Evolutionary conservation across 768 basidiomycete genomes (phyloP), one percentile per base, ranked within the genome.

Genomic region (Boletus rex-veris): DNA sequence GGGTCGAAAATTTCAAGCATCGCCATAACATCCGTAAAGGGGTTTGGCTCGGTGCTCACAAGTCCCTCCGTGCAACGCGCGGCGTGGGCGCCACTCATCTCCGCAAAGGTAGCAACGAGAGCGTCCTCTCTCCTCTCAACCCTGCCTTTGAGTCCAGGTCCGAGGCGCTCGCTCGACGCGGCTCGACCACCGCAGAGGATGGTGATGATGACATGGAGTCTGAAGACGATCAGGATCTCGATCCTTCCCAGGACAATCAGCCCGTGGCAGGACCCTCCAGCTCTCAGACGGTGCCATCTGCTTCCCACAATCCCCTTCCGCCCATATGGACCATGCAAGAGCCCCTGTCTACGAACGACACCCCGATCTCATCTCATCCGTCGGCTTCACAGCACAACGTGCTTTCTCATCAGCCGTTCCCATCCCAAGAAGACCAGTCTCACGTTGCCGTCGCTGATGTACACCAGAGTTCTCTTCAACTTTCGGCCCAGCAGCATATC

Each of bases 1-100:
- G 92, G 92, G 79, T 95, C 50, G 91, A 94, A 67, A 91, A 91
- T 68, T 95, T 93, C 77, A 94, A 93, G 73, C 80, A 82, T 61
- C 84, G 92, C 33, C 81, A 88, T 58, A 83, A 83, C 54, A 89
- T 95, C 56, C 79, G 82, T 40, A 80, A 80, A 21, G 90, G 89
- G 1, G 71, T 79, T 18, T 85, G 80, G 79, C 72, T 69, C 18
- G 75, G 77, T 26, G 66, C 66, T 30, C 77, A 74, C 49, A 73
- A 69, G 42, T 64, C 65, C 49, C 59, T 65, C 36, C 71, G 72
- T 52, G 63, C 66, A 18, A 50, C 66, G 41, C 70, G 68, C 46
- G 68, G 64, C 38, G 61, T 68, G 4, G 66, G 71, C 12, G 59
- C 60, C 51, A 66, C 63, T 35, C 64, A 67, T 60, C 65, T 73